phyloP scores from a whole-genome alignment of 148 eudicot genomes.

The Rhododendron ovatum region DNA sequence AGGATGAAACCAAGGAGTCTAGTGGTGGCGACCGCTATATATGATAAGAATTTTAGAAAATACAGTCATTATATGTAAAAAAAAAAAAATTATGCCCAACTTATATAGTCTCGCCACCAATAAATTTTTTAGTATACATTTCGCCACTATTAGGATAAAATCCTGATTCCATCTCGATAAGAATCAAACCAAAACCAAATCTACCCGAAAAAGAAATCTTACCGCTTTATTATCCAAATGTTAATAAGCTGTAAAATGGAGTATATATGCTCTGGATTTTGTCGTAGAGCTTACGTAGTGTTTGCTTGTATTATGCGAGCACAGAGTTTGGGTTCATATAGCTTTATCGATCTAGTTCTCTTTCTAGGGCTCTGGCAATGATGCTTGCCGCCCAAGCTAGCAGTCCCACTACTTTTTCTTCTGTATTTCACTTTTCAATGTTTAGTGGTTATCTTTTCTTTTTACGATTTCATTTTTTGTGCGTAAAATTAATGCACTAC shows the following conservation, averaged over 20 bases:
- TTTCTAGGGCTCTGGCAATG: constrained; percentile 3
- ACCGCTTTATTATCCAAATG: not conserved
- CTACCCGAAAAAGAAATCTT: not conserved
- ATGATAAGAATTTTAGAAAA: too few relatives aligned
- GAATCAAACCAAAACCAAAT: not conserved
- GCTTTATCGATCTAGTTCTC: not conserved
- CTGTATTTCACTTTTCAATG: not conserved
- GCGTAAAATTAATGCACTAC: too few relatives aligned
- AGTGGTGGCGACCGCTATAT: too few relatives aligned
- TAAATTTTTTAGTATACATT: too few relatives aligned
- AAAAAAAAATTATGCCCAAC: too few relatives aligned
- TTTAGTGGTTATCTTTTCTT: not conserved
- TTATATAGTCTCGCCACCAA: too few relatives aligned
- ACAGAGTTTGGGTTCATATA: not conserved
- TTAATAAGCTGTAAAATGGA: too few relatives aligned
- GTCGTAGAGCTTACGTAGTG: not conserved
- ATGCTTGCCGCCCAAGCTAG: constrained; percentile 8
- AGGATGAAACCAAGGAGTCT: too few relatives aligned
- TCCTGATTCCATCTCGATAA: too few relatives aligned
- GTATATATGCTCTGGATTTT: not conserved
- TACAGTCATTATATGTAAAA: too few relatives aligned
- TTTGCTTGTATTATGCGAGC: not conserved
- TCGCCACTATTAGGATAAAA: too few relatives aligned
- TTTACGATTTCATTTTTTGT: not conserved
- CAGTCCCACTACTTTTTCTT: not conserved